phyloP scores from a whole-genome alignment of 2,329 filamentous ascomycete species.

The Phaeophleospora eucalypticola region DNA sequence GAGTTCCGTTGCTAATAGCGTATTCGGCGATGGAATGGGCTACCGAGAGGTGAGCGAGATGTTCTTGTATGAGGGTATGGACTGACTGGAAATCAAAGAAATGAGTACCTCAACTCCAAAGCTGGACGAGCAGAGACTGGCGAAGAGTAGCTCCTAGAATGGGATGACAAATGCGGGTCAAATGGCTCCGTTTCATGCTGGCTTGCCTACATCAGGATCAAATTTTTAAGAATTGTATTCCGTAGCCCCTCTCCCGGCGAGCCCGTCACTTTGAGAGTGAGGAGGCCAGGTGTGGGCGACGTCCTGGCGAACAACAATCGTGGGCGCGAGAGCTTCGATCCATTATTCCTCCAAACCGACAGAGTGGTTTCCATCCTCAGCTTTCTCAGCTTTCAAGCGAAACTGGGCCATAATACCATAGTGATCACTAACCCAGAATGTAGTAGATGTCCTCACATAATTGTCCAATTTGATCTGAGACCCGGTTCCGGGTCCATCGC shows the following conservation, averaged over 20 bases:
- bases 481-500: too few species aligned
- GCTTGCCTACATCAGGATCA: too few species aligned
- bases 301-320: too few species aligned
- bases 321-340: too few species aligned
- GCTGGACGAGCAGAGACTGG: conserved; percentile 56
- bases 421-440: conserved; percentile 1
- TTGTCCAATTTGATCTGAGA: neutral
- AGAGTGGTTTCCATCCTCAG: too few species aligned
- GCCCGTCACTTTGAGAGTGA: too few species aligned
- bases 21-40: conserved; percentile 91
- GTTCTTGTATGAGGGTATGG: neutral
- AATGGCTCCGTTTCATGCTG: neutral
- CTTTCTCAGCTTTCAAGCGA: too few species aligned
- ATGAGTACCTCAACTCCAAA: conserved; percentile 79
- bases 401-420: conserved; percentile 1
- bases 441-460: neutral
- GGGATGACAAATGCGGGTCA: neutral
- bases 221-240: too few species aligned
- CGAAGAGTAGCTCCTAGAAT: conserved; percentile 37
- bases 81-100: conserved; percentile 46
- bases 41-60: conserved; percentile 67
- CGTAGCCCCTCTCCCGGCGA: too few species aligned
- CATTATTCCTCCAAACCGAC: too few species aligned
- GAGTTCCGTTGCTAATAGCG: conserved; percentile 69
- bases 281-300: too few species aligned